A percentile compares a stretch with the other conserved stretches of the same genome.
Evolutionary conservation across 768 basidiomycete genomes (phyloP).

Genomic region (Pleurotus djamor): DNA sequence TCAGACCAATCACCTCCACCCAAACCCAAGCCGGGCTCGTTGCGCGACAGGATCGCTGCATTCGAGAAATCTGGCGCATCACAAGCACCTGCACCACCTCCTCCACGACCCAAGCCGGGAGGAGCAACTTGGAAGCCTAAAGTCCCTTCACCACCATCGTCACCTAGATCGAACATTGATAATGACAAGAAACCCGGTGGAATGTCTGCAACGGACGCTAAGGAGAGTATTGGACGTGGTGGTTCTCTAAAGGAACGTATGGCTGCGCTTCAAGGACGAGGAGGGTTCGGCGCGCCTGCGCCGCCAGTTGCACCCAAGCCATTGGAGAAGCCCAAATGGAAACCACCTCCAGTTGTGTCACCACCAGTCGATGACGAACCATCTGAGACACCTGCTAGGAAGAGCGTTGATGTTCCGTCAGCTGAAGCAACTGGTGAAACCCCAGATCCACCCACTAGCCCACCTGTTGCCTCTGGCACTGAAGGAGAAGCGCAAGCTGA

Average conservation of each 20-base stretch:
- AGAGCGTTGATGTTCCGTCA: background rate
- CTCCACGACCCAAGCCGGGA: conserved; percentile 65
- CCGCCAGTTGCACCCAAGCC: conserved; percentile 53
- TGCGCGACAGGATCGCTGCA: conserved; percentile 87
- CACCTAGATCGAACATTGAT: conserved; percentile 21
- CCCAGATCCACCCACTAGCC: background rate
- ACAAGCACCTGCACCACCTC: conserved; percentile 43
- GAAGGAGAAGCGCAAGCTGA: conserved; percentile 13
- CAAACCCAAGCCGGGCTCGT: conserved; percentile 70
- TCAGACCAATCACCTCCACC: conserved; percentile 57
- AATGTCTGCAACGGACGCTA: conserved; percentile 87
- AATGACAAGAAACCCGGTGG: conserved; percentile 32
- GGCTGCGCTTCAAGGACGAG: conserved; percentile 87
- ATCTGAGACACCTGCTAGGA: background rate
- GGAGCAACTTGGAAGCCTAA: conserved; percentile 74
- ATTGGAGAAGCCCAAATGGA: conserved; percentile 82
- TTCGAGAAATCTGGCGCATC: conserved; percentile 64
- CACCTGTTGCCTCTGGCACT: background rate
- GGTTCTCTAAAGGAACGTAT: conserved; percentile 91
- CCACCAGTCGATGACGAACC: conserved; percentile 42
- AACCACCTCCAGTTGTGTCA: conserved; percentile 62
- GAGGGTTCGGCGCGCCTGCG: conserved; percentile 71
- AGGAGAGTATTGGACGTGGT: conserved; percentile 77
- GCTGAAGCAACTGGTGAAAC: background rate
- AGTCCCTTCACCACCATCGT: conserved; percentile 47